These are phyloP conservation scores for Hericium erinaceus DNA, from an alignment of 768 basidiomycete genomes.

Conservation along the genomic window DNA sequence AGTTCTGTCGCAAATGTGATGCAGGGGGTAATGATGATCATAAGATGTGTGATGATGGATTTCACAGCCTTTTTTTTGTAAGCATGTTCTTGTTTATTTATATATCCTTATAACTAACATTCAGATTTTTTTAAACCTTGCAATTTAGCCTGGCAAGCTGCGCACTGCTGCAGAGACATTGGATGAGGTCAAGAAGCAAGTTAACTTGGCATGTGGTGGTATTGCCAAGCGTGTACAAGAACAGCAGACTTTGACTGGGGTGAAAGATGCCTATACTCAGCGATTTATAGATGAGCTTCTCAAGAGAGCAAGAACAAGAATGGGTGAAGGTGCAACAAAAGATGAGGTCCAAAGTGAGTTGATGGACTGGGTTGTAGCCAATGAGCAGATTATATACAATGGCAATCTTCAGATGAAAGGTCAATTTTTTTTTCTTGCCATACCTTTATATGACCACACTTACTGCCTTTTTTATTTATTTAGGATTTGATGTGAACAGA, in stretches of 20 bases:
- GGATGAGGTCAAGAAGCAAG: background rate
- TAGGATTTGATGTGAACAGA: conserved; percentile 15
- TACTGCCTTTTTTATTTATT: background rate
- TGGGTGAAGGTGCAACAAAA: conserved; percentile 6
- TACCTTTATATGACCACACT: background rate
- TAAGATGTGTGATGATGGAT: conserved; percentile 27
- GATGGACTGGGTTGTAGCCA: conserved; percentile 19
- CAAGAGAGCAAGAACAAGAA: conserved; percentile 8
- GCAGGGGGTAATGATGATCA: conserved; percentile 26
- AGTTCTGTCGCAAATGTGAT: conserved; percentile 30
- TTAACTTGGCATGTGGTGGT: conserved; percentile 4
- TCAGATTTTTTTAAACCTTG: too few relatives aligned
- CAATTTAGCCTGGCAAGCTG: background rate
- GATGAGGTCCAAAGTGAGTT: conserved; percentile 20
- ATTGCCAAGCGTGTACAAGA: conserved; percentile 4
- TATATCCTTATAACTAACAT: background rate
- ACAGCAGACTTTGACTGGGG: conserved; percentile 11
- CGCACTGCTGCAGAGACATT: conserved; percentile 1
- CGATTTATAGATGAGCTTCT: conserved; percentile 11
- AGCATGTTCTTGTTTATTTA: background rate
- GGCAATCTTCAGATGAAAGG: conserved; percentile 23
- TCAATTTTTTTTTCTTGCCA: conserved; percentile 8
- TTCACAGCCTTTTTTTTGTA: conserved; percentile 17
- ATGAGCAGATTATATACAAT: conserved; percentile 21
- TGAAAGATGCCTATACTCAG: conserved; percentile 15